Evolutionary conservation across 345 rosid species (phyloP).

Genomic region (Aquilaria yunnanensis): DNA sequence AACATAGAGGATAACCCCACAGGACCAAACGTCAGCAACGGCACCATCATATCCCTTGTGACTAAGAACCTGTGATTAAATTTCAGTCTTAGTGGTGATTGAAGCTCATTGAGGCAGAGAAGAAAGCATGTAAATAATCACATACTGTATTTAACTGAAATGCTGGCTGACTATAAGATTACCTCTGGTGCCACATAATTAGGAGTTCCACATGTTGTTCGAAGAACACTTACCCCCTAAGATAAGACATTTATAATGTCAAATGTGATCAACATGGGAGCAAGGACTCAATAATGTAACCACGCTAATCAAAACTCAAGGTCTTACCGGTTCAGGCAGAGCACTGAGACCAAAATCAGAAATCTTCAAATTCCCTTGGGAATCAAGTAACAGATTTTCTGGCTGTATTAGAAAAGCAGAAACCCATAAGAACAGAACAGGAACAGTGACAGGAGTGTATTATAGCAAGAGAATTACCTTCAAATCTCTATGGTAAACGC

Average conservation of each 20-base stretch:
- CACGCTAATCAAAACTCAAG: background rate
- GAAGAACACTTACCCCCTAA: slow-evolving; percentile 79
- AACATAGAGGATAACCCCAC: slow-evolving; percentile 94
- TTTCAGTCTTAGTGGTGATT: background rate
- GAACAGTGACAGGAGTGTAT: background rate
- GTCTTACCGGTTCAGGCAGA: slow-evolving; percentile 68
- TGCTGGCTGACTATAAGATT: slow-evolving; percentile 6
- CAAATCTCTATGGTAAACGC: slow-evolving; percentile 91
- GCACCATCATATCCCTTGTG: slow-evolving; percentile 98
- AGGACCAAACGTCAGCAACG: slow-evolving; percentile 95
- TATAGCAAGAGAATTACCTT: slow-evolving; percentile 41
- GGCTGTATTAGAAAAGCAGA: slow-evolving; percentile 45
- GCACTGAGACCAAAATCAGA: slow-evolving; percentile 98
- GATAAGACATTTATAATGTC: slow-evolving; percentile 11
- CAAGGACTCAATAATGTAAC: background rate
- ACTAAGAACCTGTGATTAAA: slow-evolving; percentile 65
- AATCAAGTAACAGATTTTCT: slow-evolving; percentile 90
- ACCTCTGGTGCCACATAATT: slow-evolving; percentile 99
- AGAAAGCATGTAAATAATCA: background rate
- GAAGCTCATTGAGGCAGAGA: background rate
- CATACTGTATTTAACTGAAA: background rate
- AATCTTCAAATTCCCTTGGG: slow-evolving; percentile 83
- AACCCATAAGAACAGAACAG: slow-evolving; percentile 9
- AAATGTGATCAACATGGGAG: background rate
- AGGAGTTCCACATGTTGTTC: slow-evolving; percentile 96